Conservation (phyloP, 208 protist species). For the Leptomonas seymouri region DNA sequence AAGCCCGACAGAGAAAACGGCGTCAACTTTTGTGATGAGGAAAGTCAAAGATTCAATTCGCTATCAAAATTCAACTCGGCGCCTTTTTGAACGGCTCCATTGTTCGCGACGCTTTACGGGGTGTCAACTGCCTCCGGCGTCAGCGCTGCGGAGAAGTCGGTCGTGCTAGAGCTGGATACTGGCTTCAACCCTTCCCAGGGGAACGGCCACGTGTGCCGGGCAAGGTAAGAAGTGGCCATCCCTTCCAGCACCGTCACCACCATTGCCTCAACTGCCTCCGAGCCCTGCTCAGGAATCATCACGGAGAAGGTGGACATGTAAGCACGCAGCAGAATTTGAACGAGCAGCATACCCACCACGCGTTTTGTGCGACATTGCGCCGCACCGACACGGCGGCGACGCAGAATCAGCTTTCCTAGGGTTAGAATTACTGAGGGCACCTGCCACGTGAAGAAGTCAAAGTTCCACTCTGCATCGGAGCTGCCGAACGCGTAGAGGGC, state of each 20-base stretch:
- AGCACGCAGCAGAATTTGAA: slow-evolving; percentile 69
- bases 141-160: slow-evolving; percentile 30
- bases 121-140: slow-evolving; percentile 26
- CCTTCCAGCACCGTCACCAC: slow-evolving; percentile 53
- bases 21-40: neutral
- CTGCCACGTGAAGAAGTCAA: slow-evolving; percentile 87
- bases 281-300: slow-evolving; percentile 72
- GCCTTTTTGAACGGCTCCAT: neutral
- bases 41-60: neutral
- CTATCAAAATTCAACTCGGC: slow-evolving; percentile 13
- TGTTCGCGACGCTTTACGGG: slow-evolving; percentile 4
- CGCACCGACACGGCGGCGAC: slow-evolving; percentile 47
- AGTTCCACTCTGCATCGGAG: slow-evolving; percentile 65
- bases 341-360: slow-evolving; percentile 53
- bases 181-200: slow-evolving; percentile 22
- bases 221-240: slow-evolving; percentile 62
- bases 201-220: slow-evolving; percentile 74
- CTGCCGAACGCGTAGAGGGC: slow-evolving; percentile 72
- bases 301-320: slow-evolving; percentile 76
- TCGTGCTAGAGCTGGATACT: slow-evolving; percentile 11
- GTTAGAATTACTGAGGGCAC: slow-evolving; percentile 69
- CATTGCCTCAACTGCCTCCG: slow-evolving; percentile 51
- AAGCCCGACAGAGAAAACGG: no score
- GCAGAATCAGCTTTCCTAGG: slow-evolving; percentile 61
- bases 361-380: slow-evolving; percentile 61